phyloP scores from a whole-genome alignment of 805 yeast species.

The Cyberlindnera lachancei region DNA sequence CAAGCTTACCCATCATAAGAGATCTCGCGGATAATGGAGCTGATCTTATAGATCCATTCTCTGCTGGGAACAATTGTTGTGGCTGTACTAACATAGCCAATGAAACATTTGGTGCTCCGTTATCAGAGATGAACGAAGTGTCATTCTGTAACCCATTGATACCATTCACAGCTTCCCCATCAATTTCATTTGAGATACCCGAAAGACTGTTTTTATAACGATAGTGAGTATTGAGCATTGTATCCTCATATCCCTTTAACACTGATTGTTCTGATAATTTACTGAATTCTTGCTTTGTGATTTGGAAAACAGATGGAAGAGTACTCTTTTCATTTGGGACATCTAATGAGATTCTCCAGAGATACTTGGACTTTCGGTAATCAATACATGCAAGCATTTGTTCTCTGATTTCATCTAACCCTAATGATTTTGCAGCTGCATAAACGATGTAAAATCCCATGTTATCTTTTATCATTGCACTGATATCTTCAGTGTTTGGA shows the following conservation, averaged over 20 bases:
- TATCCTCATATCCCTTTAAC: slow-evolving; percentile 11
- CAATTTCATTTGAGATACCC: not conserved
- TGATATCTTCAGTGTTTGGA: not conserved
- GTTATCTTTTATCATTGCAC: slow-evolving; percentile 14
- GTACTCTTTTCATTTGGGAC: slow-evolving; percentile 11
- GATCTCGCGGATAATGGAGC: slow-evolving; percentile 24
- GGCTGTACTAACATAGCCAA: slow-evolving; percentile 14
- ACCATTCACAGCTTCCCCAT: not conserved
- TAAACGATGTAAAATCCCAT: slow-evolving; percentile 13
- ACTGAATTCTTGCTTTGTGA: slow-evolving; percentile 8
- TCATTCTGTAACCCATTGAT: slow-evolving; percentile 6
- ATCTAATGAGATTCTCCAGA: slow-evolving; percentile 14
- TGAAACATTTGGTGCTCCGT: slow-evolving; percentile 14
- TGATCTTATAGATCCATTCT: slow-evolving; percentile 18
- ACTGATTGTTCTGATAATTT: slow-evolving; percentile 5
- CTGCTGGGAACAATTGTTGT: slow-evolving; percentile 6
- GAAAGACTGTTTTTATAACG: slow-evolving; percentile 7
- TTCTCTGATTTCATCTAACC: slow-evolving; percentile 6
- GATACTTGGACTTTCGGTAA: slow-evolving; percentile 10
- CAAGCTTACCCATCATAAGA: slow-evolving; percentile 14
- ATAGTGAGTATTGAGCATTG: slow-evolving; percentile 16
- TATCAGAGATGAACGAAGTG: slow-evolving; percentile 10
- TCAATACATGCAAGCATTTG: slow-evolving; percentile 15
- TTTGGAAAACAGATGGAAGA: slow-evolving; percentile 2
- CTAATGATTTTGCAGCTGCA: slow-evolving; percentile 8